Evolutionary conservation across 176 grass and related monocot species (phyloP).

Genomic region (Triticum aestivum): DNA sequence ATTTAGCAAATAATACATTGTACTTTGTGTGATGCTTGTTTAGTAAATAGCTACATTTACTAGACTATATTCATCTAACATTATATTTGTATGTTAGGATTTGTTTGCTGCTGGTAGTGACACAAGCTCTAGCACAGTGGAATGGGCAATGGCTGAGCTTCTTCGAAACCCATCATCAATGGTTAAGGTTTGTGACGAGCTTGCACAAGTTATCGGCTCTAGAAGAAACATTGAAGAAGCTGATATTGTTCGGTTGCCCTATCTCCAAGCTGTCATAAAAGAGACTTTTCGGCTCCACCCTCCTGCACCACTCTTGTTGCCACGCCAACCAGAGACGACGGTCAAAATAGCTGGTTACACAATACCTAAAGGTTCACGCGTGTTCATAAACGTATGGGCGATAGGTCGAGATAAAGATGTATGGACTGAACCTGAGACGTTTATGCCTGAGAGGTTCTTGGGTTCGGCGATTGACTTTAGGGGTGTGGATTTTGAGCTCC

Average conservation of each 20-base stretch:
- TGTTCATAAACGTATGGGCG: constrained; percentile 35
- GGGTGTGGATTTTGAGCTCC: constrained; percentile 24
- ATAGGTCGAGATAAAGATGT: neutral
- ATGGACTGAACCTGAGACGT: constrained; percentile 8
- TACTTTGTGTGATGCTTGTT: neutral
- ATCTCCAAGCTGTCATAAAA: constrained; percentile 34
- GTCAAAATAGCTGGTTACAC: neutral
- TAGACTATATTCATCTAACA: neutral
- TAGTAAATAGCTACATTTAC: neutral
- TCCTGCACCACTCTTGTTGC: constrained; percentile 21
- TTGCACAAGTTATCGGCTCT: neutral
- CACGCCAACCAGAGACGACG: neutral
- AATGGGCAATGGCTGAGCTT: constrained; percentile 50
- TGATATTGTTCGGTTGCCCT: constrained; percentile 9
- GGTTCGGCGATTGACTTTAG: neutral
- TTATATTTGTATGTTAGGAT: constrained; percentile 8
- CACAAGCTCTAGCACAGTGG: constrained; percentile 26
- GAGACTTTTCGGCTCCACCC: constrained; percentile 44
- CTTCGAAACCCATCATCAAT: constrained; percentile 13
- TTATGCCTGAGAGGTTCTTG: constrained; percentile 39
- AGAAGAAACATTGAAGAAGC: constrained; percentile 36
- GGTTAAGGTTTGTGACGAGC: constrained; percentile 4
- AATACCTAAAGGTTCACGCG: constrained; percentile 2
- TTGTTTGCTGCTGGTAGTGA: constrained; percentile 39
- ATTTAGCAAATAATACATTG: no score